phyloP scores from a whole-genome alignment of 495 filamentous ascomycete species.

The Cercophora scortea region DNA sequence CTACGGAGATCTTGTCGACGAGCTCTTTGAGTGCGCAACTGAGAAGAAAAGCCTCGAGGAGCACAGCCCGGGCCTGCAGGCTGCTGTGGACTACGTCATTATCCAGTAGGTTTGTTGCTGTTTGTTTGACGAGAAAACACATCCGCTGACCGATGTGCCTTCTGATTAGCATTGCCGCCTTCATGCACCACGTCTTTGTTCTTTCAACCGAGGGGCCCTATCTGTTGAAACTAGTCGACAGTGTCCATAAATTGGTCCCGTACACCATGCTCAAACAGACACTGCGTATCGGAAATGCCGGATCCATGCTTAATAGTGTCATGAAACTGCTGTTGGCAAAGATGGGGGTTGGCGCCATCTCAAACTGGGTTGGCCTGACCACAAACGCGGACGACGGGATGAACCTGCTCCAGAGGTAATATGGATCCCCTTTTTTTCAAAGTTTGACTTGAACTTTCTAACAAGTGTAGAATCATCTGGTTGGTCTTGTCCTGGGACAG shows the following conservation, averaged over 20 bases:
- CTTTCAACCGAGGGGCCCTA: constrained; percentile 57
- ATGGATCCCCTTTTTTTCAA: no score
- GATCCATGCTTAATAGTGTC: constrained; percentile 61
- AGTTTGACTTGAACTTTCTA: not conserved
- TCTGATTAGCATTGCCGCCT: constrained; percentile 47
- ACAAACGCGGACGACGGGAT: constrained; percentile 55
- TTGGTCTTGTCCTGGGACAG: constrained; percentile 54
- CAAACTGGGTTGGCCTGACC: constrained; percentile 59
- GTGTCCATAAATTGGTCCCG: constrained; percentile 50
- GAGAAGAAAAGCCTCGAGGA: constrained; percentile 47
- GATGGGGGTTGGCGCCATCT: constrained; percentile 50
- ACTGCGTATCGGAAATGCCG: constrained; percentile 57
- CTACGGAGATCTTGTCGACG: constrained; percentile 50
- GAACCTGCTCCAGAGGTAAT: constrained; percentile 57
- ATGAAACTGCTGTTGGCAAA: constrained; percentile 56
- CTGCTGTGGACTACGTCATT: constrained; percentile 48
- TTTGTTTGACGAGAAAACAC: not conserved
- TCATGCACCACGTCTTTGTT: constrained; percentile 55
- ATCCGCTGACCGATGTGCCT: not conserved
- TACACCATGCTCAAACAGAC: constrained; percentile 55
- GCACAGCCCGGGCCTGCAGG: constrained; percentile 47
- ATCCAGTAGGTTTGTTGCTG: constrained; percentile 37
- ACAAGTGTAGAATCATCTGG: constrained; percentile 48
- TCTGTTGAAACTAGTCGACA: constrained; percentile 48
- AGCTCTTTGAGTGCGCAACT: constrained; percentile 46